These are phyloP conservation scores for Xylaria sp. DNA, from an alignment of 2,329 filamentous ascomycete species.

Conservation along the genomic window DNA sequence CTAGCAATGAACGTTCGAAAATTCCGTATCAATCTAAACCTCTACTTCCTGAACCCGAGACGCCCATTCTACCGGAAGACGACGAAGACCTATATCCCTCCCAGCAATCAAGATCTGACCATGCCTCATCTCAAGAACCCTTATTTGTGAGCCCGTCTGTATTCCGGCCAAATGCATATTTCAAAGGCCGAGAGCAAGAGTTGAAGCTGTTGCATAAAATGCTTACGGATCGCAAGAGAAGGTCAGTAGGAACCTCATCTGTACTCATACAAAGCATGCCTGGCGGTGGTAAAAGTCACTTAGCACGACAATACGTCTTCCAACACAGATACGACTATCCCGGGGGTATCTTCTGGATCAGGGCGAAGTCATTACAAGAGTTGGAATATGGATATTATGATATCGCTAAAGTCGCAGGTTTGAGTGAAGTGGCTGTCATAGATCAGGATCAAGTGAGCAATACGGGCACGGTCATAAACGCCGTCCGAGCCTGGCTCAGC, in stretches of 20 bases:
- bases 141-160: conserved; percentile 56
- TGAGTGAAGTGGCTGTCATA: conserved; percentile 51
- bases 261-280: conserved; percentile 69
- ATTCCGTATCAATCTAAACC: conserved; percentile 38
- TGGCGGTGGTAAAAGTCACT: conserved; percentile 71
- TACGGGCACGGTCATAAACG: conserved; percentile 56
- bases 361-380: conserved; percentile 64
- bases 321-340: conserved; percentile 62
- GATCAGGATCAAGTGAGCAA: conserved; percentile 48
- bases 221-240: conserved; percentile 61
- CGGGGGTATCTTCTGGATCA: conserved; percentile 73
- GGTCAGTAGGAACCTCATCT: conserved; percentile 63
- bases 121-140: conserved; percentile 33
- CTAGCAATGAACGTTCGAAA: conserved; percentile 35
- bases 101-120: conserved; percentile 38
- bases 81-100: conserved; percentile 39
- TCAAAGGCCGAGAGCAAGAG: conserved; percentile 64
- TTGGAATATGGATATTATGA: conserved; percentile 68
- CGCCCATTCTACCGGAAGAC: conserved; percentile 31
- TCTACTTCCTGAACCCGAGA: conserved; percentile 37
- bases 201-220: conserved; percentile 63
- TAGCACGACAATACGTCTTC: conserved; percentile 71
- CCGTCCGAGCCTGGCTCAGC: conserved; percentile 67
- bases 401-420: conserved; percentile 63
- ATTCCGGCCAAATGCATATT: conserved; percentile 64